Evolutionary conservation across 2,329 filamentous ascomycete genomes (phyloP), one percentile per base, ranked within the genome.

Genomic region (Sodiomyces alkalinus): DNA sequence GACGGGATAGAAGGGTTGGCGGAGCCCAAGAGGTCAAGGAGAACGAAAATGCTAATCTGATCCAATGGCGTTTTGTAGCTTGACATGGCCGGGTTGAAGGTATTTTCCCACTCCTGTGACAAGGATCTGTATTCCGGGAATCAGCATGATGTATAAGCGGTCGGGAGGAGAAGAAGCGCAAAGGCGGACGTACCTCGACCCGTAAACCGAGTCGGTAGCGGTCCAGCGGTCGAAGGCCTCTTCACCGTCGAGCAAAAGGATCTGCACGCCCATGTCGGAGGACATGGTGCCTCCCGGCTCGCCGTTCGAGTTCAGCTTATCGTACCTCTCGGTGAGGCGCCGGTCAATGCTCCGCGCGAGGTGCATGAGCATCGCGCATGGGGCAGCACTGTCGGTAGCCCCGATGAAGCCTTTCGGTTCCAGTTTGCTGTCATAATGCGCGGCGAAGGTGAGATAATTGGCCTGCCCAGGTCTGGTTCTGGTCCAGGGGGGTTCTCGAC

Each of bases 281-380:
- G 74, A 70, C 11, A 80, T 52, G 1, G 50, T 57, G 17, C 52
- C 55, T 4, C 53, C 58, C 19, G 39, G 39, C 36, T 60, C 53
- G 2, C 66, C 71, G 4, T 71, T 58, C 11, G 57, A 64, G 28
- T 69, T 48, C 68, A 83, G 80, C 36, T 68, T 62, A 17, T 66
- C 63, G 70, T 83, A 83, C 59, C 83, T 85, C 48, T 66, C 65
- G 6, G 72, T 77, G 47, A 90, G 48, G 9, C 76, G 79, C 7
- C 55, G 60, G 45, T 92, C 81, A 16, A 92, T 62, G 34, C 64
- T 73, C 35, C 72, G 61, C 34, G 81, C 77, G 8, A 75, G 69
- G 50, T 87, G 77, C 68, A 92, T 66, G 33, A 92, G 61, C 58
- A 92, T 82, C 0, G 82, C 83, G 48, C 81, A 90, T 12, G 83